Percentiles rank a stretch among this genome's conserved stretches.
These are phyloP conservation scores for Metschnikowia similis DNA, from an alignment of 805 yeast species.

Conservation along the genomic window DNA sequence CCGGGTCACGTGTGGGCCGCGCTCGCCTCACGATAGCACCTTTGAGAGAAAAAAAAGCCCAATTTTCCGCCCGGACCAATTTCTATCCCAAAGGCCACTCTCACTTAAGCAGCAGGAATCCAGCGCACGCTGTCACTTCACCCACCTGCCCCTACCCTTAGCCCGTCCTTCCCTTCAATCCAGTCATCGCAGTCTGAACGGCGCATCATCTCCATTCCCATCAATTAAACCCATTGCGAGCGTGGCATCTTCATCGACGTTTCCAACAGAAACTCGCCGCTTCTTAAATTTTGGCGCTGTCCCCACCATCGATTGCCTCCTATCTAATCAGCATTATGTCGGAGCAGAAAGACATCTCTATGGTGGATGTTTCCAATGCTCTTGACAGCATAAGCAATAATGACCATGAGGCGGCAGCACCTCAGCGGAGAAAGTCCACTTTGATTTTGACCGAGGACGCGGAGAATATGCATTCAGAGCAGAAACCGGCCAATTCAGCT, in stretches of 20 bases:
- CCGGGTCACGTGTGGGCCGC: constrained; percentile 2
- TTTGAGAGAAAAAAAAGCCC: constrained; percentile 4
- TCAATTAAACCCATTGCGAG: not conserved
- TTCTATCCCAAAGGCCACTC: not conserved
- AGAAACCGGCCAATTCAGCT: constrained; percentile 17
- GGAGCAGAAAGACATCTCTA: constrained; percentile 34
- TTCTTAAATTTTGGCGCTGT: not conserved
- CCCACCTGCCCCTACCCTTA: not conserved
- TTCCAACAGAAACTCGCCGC: not conserved
- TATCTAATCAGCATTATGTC: constrained; percentile 8
- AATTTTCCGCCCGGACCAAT: constrained; percentile 1
- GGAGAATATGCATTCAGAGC: constrained; percentile 45
- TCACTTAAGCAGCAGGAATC: not conserved
- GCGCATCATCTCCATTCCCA: not conserved
- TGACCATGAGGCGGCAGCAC: constrained; percentile 15
- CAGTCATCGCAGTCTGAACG: not conserved
- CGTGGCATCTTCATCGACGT: not conserved
- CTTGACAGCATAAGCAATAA: constrained; percentile 14
- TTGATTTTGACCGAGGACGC: constrained; percentile 61
- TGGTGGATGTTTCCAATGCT: constrained; percentile 41
- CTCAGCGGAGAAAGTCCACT: constrained; percentile 62
- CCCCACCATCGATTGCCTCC: not conserved
- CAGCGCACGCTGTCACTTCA: not conserved
- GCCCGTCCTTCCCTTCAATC: not conserved
- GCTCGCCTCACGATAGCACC: constrained; percentile 5